Conservation (phyloP, 2,329 filamentous ascomycete species). For the Xylariaceae sp. region DNA sequence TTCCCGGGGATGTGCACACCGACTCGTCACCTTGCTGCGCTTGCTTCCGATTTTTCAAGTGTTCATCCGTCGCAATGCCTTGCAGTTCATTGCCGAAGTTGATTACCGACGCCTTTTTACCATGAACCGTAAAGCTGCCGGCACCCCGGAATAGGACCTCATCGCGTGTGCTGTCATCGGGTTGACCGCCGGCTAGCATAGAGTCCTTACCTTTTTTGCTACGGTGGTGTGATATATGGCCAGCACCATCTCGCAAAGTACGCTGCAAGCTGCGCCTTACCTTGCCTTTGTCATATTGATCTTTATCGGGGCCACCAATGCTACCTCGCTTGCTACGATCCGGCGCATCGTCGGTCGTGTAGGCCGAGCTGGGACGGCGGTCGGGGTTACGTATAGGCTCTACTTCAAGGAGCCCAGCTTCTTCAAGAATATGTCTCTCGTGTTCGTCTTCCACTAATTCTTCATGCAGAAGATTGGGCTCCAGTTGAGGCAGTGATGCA, state of each 20-base stretch:
- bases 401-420: constrained; percentile 59
- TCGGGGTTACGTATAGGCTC: constrained; percentile 41
- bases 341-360: constrained; percentile 40
- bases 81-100: constrained; percentile 94
- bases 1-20: constrained; percentile 34
- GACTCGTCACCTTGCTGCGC: constrained; percentile 41
- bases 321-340: constrained; percentile 38
- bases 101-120: constrained; percentile 95
- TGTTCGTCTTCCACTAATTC: constrained; percentile 57
- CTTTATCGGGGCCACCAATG: constrained; percentile 35
- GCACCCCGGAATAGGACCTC: constrained; percentile 73
- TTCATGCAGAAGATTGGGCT: constrained; percentile 32
- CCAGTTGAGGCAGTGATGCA: constrained; percentile 32
- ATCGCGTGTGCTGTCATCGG: constrained; percentile 50
- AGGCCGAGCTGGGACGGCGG: constrained; percentile 39
- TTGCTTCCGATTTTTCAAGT: constrained; percentile 59
- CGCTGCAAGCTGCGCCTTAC: constrained; percentile 84
- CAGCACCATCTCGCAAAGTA: constrained; percentile 77
- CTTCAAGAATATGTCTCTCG: constrained; percentile 63
- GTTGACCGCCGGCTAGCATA: constrained; percentile 51
- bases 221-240: constrained; percentile 61
- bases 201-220: constrained; percentile 75
- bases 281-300: constrained; percentile 58
- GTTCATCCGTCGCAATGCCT: constrained; percentile 69
- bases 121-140: constrained; percentile 92